Conservation (phyloP, 192 early-diverging fungal genomes). For the Dispira simplex region DNA sequence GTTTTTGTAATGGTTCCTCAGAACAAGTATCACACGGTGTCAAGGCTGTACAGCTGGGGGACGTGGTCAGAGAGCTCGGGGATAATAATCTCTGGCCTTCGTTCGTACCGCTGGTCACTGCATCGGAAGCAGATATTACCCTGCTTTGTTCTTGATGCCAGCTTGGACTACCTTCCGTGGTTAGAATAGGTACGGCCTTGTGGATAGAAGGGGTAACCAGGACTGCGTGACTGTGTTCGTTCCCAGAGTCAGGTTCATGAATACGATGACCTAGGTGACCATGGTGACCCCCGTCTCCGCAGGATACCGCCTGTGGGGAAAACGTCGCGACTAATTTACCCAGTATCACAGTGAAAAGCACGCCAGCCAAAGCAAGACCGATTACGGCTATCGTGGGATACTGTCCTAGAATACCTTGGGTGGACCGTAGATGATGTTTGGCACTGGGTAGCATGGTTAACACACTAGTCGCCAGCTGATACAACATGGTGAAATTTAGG, state of each 20-base stretch:
- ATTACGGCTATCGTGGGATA: neutral
- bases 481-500: neutral
- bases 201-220: constrained; percentile 1
- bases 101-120: neutral
- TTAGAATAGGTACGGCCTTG: neutral
- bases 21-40: neutral
- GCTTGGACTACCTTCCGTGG: neutral
- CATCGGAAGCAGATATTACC: too few species aligned
- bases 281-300: neutral
- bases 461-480: neutral
- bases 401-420: neutral
- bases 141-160: too few species aligned
- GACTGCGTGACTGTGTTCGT: neutral
- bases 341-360: neutral
- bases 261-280: neutral
- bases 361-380: neutral
- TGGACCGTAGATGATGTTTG: neutral
- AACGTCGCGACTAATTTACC: neutral
- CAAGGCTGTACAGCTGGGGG: neutral
- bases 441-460: neutral
- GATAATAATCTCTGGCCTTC: neutral
- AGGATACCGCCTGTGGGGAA: constrained; percentile 3
- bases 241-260: neutral
- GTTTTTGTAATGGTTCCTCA: neutral
- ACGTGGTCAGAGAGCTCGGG: neutral